Conservation (phyloP, 176 grass and related monocot genomes). For the Elaeis guineensis region DNA sequence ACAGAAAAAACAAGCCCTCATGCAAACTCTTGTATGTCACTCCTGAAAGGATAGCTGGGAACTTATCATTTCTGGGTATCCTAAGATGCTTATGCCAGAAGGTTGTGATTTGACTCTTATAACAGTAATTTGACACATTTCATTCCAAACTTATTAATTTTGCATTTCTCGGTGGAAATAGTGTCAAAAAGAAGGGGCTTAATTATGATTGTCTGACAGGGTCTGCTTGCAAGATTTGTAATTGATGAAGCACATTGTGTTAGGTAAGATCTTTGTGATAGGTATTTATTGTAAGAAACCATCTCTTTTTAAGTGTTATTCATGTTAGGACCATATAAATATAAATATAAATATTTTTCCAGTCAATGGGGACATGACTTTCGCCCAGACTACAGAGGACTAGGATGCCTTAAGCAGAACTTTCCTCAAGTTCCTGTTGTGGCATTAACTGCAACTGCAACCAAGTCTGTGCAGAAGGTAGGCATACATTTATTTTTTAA, state of each 20-base stretch:
- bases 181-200: not conserved
- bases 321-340: not conserved
- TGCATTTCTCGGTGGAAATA: not conserved
- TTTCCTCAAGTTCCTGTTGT: slow-evolving; percentile 72
- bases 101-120: slow-evolving; percentile 31
- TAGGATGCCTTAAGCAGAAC: slow-evolving; percentile 87
- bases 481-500: slow-evolving; percentile 1
- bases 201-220: slow-evolving; percentile 35
- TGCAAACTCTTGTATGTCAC: slow-evolving; percentile 92
- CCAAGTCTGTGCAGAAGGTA: slow-evolving; percentile 66
- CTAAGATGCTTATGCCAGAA: slow-evolving; percentile 63
- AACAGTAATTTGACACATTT: not conserved
- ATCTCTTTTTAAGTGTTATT: too few relatives aligned
- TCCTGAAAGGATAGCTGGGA: slow-evolving; percentile 68
- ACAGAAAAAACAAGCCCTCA: slow-evolving; percentile 48
- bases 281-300: too few relatives aligned
- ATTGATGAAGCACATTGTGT: slow-evolving; percentile 94
- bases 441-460: slow-evolving; percentile 93
- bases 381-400: slow-evolving; percentile 68
- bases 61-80: slow-evolving; percentile 54
- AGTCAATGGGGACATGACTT: slow-evolving; percentile 99
- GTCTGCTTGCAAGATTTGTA: slow-evolving; percentile 80
- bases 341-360: not conserved
- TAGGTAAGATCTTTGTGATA: slow-evolving; percentile 36
- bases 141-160: too few relatives aligned